Base-by-base conservation (phyloP, 2,329 filamentous ascomycete genomes). In the Pseudogymnoascus sp. region DNA sequence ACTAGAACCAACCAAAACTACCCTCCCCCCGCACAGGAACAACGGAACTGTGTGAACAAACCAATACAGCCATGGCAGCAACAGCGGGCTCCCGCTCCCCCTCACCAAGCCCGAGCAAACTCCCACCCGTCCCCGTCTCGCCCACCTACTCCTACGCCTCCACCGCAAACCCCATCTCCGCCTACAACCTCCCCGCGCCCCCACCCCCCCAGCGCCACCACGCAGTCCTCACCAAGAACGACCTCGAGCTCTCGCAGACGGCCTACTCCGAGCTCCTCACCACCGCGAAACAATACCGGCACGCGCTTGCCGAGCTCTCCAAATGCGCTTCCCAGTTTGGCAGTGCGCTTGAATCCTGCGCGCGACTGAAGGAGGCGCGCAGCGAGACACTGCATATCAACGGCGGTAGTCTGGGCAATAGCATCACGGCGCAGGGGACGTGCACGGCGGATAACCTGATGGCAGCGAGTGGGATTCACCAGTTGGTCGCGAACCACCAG, bases 401-500 rank as follows among this genome's bases (percentile, higher is more conserved):
- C 1, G 66, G 68, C 2, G 63, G 62, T 16, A 61, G 61, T 28
- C 36, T 60, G 4, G 68, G 69, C 12, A 72, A 70, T 43, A 82
- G 77, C 72, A 83, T 82, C 72, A 79, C 78, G 21, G 72, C 77
- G 43, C 75, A 73, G 42, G 78, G 79, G 49, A 75, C 78, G 37
- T 88, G 85, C 75, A 88, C 86, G 0, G 86, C 85, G 14, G 85
- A 88, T 73, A 79, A 80, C 62, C 77, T 89, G 49, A 77, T 89
- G 64, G 80, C 84, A 31, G 83, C 85, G 11, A 83, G 84, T 36
- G 86, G 86, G 37, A 79, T 88, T 42, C 86, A 89, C 71, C 84
- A 88, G 69, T 79, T 89, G 18, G 78, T 88, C 64, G 86, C 86
- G 53, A 89, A 88, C 75, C 86, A 89, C 76, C 84, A 88, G 72